These are phyloP conservation scores for Delphinella strobiligena DNA, from an alignment of 2,329 filamentous ascomycete genomes.

Conservation along the genomic window DNA sequence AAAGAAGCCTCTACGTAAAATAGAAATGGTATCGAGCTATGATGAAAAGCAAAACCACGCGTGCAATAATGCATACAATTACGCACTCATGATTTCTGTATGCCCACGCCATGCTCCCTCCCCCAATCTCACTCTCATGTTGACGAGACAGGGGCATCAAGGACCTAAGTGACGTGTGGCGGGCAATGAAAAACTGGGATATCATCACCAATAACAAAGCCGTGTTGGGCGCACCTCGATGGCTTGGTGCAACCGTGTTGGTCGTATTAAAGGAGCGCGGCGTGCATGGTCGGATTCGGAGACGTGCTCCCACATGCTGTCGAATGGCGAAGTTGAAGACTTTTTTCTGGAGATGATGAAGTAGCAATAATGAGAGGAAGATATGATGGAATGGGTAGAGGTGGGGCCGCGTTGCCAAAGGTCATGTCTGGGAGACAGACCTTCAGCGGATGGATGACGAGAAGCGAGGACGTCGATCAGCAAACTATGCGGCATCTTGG, in stretches of 20 bases:
- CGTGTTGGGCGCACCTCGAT: not conserved
- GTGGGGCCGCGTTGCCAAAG: not conserved
- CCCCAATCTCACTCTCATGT: not conserved
- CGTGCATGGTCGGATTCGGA: not conserved
- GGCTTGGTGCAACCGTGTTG: not conserved
- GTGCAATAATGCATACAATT: constrained; percentile 2
- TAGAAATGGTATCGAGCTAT: constrained; percentile 10
- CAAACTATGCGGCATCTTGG: constrained; percentile 19
- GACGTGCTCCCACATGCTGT: not conserved
- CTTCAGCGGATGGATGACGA: not conserved
- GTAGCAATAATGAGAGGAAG: not conserved
- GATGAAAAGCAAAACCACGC: constrained; percentile 8
- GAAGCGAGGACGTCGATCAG: not conserved
- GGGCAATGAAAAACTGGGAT: not conserved
- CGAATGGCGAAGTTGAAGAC: not conserved
- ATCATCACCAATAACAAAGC: not conserved
- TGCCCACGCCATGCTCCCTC: not conserved
- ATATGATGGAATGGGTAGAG: not conserved
- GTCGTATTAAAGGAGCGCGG: not conserved
- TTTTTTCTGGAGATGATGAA: no score
- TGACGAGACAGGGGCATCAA: not conserved
- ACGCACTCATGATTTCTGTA: not conserved
- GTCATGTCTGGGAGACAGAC: not conserved
- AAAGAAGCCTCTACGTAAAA: constrained; percentile 1
- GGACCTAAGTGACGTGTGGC: not conserved